These are phyloP conservation scores for Candida ponderosae DNA, from an alignment of 805 yeast species.

Conservation along the genomic window DNA sequence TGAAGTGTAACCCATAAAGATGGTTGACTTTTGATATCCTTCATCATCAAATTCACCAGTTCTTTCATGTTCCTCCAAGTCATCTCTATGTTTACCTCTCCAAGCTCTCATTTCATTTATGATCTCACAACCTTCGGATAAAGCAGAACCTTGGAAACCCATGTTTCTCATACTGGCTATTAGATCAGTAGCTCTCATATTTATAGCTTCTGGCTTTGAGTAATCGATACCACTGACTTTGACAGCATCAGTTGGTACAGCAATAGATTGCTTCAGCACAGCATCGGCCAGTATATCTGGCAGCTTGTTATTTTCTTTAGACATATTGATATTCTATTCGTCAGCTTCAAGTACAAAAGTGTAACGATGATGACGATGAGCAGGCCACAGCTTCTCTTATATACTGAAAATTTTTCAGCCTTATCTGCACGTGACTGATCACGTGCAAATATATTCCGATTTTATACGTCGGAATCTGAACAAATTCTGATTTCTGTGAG, in stretches of 20 bases:
- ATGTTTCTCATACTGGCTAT: constrained; percentile 79
- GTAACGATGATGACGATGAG: too few species aligned
- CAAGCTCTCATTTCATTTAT: constrained; percentile 88
- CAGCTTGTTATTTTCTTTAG: constrained; percentile 29
- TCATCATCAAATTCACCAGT: constrained; percentile 72
- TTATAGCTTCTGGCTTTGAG: constrained; percentile 63
- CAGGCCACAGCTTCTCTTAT: too few species aligned
- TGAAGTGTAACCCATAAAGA: constrained; percentile 94
- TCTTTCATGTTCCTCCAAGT: constrained; percentile 58
- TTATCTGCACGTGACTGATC: constrained; percentile 11
- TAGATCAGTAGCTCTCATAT: constrained; percentile 74
- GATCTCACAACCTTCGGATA: constrained; percentile 85
- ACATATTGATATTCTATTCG: too few species aligned
- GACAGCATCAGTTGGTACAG: constrained; percentile 74
- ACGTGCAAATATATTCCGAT: background rate
- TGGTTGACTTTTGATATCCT: constrained; percentile 79
- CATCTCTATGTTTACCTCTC: constrained; percentile 77
- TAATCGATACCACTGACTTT: constrained; percentile 88
- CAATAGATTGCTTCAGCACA: constrained; percentile 77
- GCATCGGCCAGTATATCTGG: constrained; percentile 87
- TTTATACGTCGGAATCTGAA: background rate
- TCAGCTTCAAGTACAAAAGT: background rate
- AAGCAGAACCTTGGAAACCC: constrained; percentile 95
- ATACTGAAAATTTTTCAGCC: constrained; percentile 4
- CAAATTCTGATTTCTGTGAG: too few species aligned